These are phyloP conservation scores for Rhizopogon vinicolor DNA, from an alignment of 768 basidiomycete genomes.

Conservation along the genomic window DNA sequence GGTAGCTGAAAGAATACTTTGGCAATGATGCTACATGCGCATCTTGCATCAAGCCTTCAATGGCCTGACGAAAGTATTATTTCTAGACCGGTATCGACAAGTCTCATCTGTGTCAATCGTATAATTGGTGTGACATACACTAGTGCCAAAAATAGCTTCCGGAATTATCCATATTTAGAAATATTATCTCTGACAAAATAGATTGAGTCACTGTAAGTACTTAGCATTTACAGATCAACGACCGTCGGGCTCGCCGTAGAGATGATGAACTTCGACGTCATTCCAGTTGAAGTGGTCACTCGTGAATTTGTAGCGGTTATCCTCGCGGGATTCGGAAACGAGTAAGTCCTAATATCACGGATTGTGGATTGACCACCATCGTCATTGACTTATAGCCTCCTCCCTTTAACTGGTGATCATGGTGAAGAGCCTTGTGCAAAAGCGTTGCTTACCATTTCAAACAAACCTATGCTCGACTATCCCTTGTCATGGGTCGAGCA, in stretches of 20 bases:
- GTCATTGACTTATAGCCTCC: slow-evolving; percentile 41
- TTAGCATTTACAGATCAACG: neutral
- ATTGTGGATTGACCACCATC: slow-evolving; percentile 6
- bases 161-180: no score
- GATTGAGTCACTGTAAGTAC: no score
- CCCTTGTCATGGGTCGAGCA: slow-evolving; percentile 83
- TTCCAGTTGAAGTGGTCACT: slow-evolving; percentile 45
- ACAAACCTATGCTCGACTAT: slow-evolving; percentile 84
- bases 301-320: slow-evolving; percentile 87
- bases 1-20: no score
- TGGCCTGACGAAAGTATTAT: no score
- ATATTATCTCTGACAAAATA: no score
- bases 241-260: no score
- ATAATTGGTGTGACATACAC: no score
- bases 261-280: slow-evolving; percentile 61
- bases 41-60: no score
- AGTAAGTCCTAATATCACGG: slow-evolving; percentile 42
- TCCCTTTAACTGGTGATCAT: slow-evolving; percentile 70
- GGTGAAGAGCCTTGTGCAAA: slow-evolving; percentile 85
- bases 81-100: no score
- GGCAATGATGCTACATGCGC: no score
- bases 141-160: no score
- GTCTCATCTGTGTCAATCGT: no score
- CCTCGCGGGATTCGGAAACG: slow-evolving; percentile 89
- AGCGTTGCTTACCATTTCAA: slow-evolving; percentile 82